Evolutionary conservation across 192 early-diverging fungal genomes (phyloP).

Genomic region (Anaeromyces robustus): DNA sequence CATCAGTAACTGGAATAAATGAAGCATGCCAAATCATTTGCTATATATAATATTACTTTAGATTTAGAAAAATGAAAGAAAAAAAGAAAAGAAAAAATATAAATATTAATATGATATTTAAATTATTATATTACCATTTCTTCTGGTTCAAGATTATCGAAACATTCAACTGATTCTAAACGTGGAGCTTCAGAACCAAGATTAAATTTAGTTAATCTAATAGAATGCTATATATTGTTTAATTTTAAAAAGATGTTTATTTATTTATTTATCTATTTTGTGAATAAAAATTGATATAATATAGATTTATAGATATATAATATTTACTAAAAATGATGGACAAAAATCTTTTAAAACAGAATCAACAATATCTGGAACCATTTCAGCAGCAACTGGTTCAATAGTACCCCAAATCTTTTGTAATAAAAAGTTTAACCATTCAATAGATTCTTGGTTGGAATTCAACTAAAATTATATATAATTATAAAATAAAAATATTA

Average conservation of each 20-base stretch:
- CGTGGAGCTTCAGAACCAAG: neutral
- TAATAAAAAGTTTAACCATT: neutral
- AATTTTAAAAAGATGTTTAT: no score
- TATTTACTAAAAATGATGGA: neutral
- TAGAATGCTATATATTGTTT: neutral
- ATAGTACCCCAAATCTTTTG: neutral
- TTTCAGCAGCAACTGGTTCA: neutral
- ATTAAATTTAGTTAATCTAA: neutral
- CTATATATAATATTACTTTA: neutral
- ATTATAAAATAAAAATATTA: no score
- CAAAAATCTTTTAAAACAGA: neutral
- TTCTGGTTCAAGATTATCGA: neutral
- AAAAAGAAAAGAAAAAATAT: no score
- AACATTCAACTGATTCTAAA: neutral
- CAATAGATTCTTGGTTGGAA: neutral
- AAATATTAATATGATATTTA: no score
- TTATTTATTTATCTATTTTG: no score
- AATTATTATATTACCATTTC: neutral
- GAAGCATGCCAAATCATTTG: neutral
- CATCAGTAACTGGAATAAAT: neutral
- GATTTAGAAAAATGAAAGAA: no score
- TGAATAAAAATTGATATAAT: no score
- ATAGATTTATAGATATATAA: no score
- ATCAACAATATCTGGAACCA: neutral
- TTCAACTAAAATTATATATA: neutral